Percentiles rank a stretch among this genome's conserved stretches.
These are phyloP conservation scores for Parachaetomium inaequale DNA, from an alignment of 495 filamentous ascomycete genomes.

Conservation along the genomic window DNA sequence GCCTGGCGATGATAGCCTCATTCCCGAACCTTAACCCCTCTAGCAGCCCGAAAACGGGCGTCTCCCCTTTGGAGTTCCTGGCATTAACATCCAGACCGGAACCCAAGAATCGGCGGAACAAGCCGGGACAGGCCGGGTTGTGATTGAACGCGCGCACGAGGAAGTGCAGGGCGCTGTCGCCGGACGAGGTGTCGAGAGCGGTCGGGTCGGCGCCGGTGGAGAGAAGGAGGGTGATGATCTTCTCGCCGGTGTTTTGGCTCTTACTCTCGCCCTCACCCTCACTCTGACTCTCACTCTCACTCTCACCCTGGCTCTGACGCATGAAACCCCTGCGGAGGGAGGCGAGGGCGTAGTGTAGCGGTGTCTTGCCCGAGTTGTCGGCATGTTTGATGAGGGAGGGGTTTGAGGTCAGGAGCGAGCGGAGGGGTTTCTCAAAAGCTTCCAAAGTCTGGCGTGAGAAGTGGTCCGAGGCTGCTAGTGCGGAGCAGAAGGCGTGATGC, in stretches of 20 bases:
- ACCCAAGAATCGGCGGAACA: conserved; percentile 24
- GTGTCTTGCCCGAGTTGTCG: conserved; percentile 12
- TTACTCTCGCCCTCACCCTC: no score
- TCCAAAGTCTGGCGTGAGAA: neutral
- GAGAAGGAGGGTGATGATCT: conserved; percentile 14
- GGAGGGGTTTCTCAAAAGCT: neutral
- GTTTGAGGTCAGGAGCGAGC: neutral
- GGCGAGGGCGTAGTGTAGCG: conserved; percentile 22
- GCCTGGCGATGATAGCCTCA: neutral
- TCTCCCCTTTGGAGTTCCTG: conserved; percentile 30
- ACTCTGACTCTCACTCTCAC: no score
- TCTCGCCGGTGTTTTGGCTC: neutral
- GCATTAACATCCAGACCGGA: conserved; percentile 33
- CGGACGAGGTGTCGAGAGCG: conserved; percentile 15
- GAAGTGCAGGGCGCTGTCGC: conserved; percentile 31
- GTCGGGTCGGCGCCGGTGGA: conserved; percentile 23
- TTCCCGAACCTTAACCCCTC: neutral
- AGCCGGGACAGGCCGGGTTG: conserved; percentile 6
- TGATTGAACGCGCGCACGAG: neutral
- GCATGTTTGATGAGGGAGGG: conserved; percentile 17
- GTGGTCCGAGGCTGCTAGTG: no score
- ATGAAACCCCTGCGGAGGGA: neutral
- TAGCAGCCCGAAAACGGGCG: conserved; percentile 33
- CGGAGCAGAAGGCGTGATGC: no score
- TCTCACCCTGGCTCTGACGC: no score